These are phyloP conservation scores for Aspergillus heteromorphus DNA, from an alignment of 495 filamentous ascomycete genomes.

Conservation along the genomic window DNA sequence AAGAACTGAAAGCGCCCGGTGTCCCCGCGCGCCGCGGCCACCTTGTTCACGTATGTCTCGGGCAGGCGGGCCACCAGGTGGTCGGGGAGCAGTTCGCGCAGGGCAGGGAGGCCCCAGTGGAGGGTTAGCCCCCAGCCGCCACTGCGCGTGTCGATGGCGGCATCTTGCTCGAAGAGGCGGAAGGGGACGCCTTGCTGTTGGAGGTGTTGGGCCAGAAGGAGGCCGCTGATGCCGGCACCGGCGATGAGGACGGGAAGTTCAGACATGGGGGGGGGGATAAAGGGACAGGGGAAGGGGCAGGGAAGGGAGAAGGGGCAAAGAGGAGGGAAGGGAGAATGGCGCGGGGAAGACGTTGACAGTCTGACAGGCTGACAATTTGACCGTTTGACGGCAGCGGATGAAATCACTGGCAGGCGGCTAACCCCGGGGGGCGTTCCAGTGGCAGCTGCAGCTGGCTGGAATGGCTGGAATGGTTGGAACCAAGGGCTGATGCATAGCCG, in stretches of 20 bases:
- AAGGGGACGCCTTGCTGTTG: conserved; percentile 40
- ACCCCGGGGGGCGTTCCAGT: no score
- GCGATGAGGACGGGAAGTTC: conserved; percentile 45
- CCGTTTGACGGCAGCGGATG: no score
- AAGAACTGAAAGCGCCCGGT: conserved; percentile 50
- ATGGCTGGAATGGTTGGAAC: no score
- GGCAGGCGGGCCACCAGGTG: conserved; percentile 42
- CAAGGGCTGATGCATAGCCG: no score
- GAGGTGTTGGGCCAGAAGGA: conserved; percentile 55
- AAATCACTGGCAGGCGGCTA: no score
- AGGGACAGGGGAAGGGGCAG: no score
- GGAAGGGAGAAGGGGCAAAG: no score
- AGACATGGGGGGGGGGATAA: conserved; percentile 11
- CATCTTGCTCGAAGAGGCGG: conserved; percentile 52
- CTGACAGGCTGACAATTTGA: no score
- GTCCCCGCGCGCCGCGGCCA: conserved; percentile 36
- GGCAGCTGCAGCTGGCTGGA: no score
- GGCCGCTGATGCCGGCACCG: conserved; percentile 56
- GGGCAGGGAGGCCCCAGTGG: conserved; percentile 50
- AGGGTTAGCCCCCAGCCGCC: conserved; percentile 58
- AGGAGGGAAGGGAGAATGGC: no score
- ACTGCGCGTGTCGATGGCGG: conserved; percentile 32
- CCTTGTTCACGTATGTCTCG: conserved; percentile 46
- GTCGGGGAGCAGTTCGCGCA: conserved; percentile 45
- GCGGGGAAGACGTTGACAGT: no score